Percentiles rank a stretch among this genome's conserved stretches.
Evolutionary conservation across 2,329 filamentous ascomycete genomes (phyloP).

Genomic region (Phyllosticta capitalensis): DNA sequence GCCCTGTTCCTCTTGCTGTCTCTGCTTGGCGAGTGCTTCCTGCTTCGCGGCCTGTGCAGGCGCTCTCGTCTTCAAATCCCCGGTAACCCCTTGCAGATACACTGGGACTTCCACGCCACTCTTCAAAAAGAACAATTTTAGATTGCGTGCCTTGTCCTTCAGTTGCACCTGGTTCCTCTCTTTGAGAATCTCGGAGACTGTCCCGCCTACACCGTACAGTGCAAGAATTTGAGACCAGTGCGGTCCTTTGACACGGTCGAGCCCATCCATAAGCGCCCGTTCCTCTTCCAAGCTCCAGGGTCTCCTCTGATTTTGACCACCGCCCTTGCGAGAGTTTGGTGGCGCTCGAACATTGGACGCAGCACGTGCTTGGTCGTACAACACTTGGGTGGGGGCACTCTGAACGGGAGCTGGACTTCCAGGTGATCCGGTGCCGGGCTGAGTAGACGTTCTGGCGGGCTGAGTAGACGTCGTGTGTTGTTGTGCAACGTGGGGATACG

Average conservation of each 20-base stretch:
- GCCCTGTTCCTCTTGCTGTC: slow-evolving; percentile 7
- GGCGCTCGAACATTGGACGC: slow-evolving; percentile 48
- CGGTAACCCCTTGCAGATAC: slow-evolving; percentile 78
- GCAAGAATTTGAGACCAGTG: slow-evolving; percentile 90
- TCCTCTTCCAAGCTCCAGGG: slow-evolving; percentile 88
- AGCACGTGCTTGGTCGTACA: slow-evolving; percentile 48
- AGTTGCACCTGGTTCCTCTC: slow-evolving; percentile 86
- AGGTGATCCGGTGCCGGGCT: no score
- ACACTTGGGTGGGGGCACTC: slow-evolving; percentile 43
- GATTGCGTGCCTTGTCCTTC: slow-evolving; percentile 83
- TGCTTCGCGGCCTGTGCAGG: slow-evolving; percentile 46
- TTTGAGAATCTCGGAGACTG: slow-evolving; percentile 72
- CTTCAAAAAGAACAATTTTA: slow-evolving; percentile 88
- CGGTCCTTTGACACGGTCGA: slow-evolving; percentile 80
- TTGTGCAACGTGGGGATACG: slow-evolving; percentile 14
- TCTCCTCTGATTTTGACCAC: slow-evolving; percentile 51
- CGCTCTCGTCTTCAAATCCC: slow-evolving; percentile 77
- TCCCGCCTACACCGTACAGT: slow-evolving; percentile 71
- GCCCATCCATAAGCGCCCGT: slow-evolving; percentile 77
- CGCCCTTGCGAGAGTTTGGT: slow-evolving; percentile 42
- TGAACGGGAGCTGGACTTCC: slow-evolving; percentile 31
- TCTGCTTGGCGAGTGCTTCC: slow-evolving; percentile 10
- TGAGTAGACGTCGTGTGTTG: slow-evolving; percentile 8
- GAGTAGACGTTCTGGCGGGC: slow-evolving; percentile 5
- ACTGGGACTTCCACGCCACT: slow-evolving; percentile 84